A percentile compares a stretch with the other conserved stretches of the same genome.
Conservation (phyloP, 352 stramenopile genomes). For the Pilasporangium apinafurcum region DNA sequence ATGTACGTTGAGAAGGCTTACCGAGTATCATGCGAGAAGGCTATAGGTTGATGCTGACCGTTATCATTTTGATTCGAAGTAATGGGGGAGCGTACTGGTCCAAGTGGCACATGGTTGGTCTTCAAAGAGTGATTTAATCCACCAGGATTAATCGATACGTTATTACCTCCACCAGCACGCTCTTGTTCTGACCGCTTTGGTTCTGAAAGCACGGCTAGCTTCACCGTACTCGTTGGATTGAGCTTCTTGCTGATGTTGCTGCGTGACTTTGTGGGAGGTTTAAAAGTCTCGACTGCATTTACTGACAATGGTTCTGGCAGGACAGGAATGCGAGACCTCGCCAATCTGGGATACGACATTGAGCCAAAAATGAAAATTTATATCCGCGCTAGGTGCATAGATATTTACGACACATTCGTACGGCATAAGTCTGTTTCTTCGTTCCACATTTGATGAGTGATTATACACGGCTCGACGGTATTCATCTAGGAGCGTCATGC, state of each 20-base stretch:
- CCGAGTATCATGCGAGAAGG: not conserved
- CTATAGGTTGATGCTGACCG: not conserved
- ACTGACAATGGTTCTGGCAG: too few species aligned
- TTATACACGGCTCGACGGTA: constrained; percentile 47
- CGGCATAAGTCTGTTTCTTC: constrained; percentile 30
- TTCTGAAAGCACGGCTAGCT: constrained; percentile 11
- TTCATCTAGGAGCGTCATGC: constrained; percentile 71
- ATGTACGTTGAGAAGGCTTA: not conserved
- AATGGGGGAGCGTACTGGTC: not conserved
- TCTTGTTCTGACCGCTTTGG: constrained; percentile 3
- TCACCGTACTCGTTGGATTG: constrained; percentile 10
- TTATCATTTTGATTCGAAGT: constrained; percentile 28
- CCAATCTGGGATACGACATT: too few species aligned
- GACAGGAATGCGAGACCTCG: too few species aligned
- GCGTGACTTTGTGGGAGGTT: constrained; percentile 7
- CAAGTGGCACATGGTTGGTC: not conserved
- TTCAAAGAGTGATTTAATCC: not conserved
- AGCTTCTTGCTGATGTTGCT: constrained; percentile 2
- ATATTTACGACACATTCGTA: constrained; percentile 10
- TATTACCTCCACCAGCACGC: too few species aligned
- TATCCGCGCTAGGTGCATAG: not conserved
- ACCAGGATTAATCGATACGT: too few species aligned
- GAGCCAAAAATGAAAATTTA: not conserved
- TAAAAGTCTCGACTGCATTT: not conserved
- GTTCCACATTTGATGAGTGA: constrained; percentile 13